phyloP scores from a whole-genome alignment of 352 stramenopile genomes.

The Albugo candida region DNA sequence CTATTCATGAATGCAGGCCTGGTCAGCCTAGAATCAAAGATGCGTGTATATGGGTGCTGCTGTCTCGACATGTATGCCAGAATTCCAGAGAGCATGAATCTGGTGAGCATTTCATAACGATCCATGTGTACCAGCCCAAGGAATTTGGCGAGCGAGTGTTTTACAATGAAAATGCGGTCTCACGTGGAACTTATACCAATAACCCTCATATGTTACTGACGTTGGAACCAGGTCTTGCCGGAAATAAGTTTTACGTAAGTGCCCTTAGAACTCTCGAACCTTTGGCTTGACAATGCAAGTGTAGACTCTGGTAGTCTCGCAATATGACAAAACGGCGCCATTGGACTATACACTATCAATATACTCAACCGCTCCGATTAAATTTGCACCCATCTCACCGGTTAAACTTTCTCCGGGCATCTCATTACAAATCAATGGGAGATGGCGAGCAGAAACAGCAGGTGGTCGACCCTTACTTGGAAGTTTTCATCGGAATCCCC shows the following conservation, averaged over 20 bases:
- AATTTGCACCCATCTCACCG: constrained; percentile 28
- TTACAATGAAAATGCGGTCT: constrained; percentile 62
- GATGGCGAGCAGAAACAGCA: constrained; percentile 21
- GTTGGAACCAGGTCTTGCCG: constrained; percentile 44
- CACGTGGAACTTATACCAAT: constrained; percentile 81
- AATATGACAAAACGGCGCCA: constrained; percentile 81
- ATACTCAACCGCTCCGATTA: constrained; percentile 65
- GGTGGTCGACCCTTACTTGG: constrained; percentile 47
- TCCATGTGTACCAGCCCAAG: constrained; percentile 71
- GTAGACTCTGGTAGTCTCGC: constrained; percentile 81
- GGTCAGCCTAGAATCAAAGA: neutral
- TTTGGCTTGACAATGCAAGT: neutral
- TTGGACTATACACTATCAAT: constrained; percentile 79
- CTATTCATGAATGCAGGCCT: constrained; percentile 2
- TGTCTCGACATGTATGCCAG: constrained; percentile 82
- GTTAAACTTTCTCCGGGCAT: constrained; percentile 3
- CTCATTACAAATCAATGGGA: constrained; percentile 6
- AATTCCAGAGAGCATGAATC: constrained; percentile 26
- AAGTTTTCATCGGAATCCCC: constrained; percentile 67
- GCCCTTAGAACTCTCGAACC: neutral
- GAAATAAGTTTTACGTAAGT: constrained; percentile 30
- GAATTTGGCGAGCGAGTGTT: constrained; percentile 47
- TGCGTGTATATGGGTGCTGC: constrained; percentile 67
- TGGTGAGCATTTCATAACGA: constrained; percentile 68
- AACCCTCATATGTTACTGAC: constrained; percentile 84